Evolutionary conservation across 345 rosid species (phyloP), one percentile per base, ranked within the genome.

Genomic region (Chamaenerion angustifolium): DNA sequence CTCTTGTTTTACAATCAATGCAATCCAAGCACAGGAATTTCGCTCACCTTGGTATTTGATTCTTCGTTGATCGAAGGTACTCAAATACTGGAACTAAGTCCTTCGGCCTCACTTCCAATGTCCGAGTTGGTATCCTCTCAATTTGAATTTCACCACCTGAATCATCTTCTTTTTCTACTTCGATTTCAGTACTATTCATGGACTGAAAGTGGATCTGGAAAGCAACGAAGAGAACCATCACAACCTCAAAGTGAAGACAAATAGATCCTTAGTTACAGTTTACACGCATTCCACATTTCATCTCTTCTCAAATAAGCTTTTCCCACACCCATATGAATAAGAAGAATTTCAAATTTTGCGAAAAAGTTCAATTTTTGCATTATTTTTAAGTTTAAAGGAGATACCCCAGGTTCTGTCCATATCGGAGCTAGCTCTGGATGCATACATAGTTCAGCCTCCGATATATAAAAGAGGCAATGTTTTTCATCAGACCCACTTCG

Each of bases 361-460:
- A 3, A 3, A 31, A 31, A 31, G 37, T 31, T 31, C 10, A 31
- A 3, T 5, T 31, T 31, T 31, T 31, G 37, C 8, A 31, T 31
- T 31, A 31, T 31, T 7, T 31, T 31, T 31, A 31, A 8, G 37
- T 31, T 31, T 31, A 31, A 31, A 31, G 37, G 17, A 16, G 61
- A 56, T 81, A 90, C 95, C 80, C 79, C 71, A 14, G 72, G 73
- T 65, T 81, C 83, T 48, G 72, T 79, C 98, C 92, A 85, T 64
- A 81, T 61, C 41, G 74, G 84, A n/a, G 35, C 37, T 44, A 52
- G 50, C 51, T 71, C 59, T 54, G 65, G 73, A 68, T 85, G 76
- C 86, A 73, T 79, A 65, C 66, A 88, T 58, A 81, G 56, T 62
- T 90, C 98, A 48, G 92, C 94, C 71, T 86, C 94, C 15, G 82